A percentile compares a stretch with the other conserved stretches of the same genome.
Conservation (phyloP, 441 rosid genomes). For the Populus trichocarpa region DNA sequence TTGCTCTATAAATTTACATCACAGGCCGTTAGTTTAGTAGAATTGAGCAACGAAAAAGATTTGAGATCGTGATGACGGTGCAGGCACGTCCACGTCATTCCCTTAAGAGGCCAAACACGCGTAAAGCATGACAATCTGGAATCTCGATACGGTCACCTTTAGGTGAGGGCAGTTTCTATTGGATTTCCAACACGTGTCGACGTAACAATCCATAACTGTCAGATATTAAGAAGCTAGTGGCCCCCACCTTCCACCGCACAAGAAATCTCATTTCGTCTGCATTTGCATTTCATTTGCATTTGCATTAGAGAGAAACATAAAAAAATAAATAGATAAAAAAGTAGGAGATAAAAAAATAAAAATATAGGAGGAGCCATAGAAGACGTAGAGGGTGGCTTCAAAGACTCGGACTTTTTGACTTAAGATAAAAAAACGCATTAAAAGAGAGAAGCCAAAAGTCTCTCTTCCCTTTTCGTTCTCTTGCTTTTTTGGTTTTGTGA, state of each 20-base stretch:
- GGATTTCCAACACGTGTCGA: slow-evolving; percentile 27
- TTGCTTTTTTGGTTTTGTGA: neutral
- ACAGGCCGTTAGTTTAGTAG: slow-evolving; percentile 25
- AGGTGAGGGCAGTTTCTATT: slow-evolving; percentile 17
- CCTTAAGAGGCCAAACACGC: slow-evolving; percentile 40
- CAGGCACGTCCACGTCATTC: slow-evolving; percentile 54
- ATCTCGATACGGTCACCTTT: slow-evolving; percentile 27
- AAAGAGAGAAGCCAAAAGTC: slow-evolving; percentile 6
- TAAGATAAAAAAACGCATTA: slow-evolving; percentile 11
- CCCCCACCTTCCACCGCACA: slow-evolving; percentile 12
- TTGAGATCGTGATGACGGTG: slow-evolving; percentile 31
- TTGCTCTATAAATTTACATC: neutral
- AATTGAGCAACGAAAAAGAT: slow-evolving; percentile 17
- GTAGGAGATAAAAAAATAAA: neutral
- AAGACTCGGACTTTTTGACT: slow-evolving; percentile 35
- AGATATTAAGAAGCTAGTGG: slow-evolving; percentile 33
- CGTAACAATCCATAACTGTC: slow-evolving; percentile 1
- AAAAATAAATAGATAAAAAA: slow-evolving; percentile 9
- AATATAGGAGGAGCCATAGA: slow-evolving; percentile 6
- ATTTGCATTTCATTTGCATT: slow-evolving; percentile 6
- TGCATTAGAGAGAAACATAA: slow-evolving; percentile 9
- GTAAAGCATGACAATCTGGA: slow-evolving; percentile 48
- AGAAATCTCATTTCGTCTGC: slow-evolving; percentile 2
- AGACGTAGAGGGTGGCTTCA: neutral
- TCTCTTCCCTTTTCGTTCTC: neutral